A percentile compares a stretch with the other conserved stretches of the same genome.
phyloP scores from a whole-genome alignment of 2,329 filamentous ascomycete species.

The Elsinoe necatrix region DNA sequence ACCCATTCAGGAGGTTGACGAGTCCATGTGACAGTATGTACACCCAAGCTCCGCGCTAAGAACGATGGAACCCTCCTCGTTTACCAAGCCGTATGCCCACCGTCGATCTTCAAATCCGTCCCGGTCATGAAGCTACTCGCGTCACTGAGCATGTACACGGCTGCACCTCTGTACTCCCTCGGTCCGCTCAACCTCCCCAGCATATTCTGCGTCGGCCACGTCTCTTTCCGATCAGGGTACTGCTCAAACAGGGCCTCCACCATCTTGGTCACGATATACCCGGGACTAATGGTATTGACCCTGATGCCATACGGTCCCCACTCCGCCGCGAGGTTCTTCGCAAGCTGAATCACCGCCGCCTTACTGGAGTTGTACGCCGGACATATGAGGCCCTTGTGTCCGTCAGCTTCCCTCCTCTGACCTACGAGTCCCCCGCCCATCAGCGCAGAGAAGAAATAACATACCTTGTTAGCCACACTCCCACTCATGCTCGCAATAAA shows the following conservation, averaged over 20 bases:
- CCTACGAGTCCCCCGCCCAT: neutral
- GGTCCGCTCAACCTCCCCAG: constrained; percentile 42
- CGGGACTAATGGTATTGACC: constrained; percentile 72
- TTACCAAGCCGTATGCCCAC: constrained; percentile 48
- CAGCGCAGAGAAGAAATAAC: constrained; percentile 24
- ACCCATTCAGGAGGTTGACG: neutral
- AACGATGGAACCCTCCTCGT: neutral
- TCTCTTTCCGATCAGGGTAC: constrained; percentile 55
- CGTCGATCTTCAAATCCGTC: constrained; percentile 46
- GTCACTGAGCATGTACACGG: constrained; percentile 33
- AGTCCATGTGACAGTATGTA: neutral
- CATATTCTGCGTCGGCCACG: constrained; percentile 84
- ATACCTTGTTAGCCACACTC: constrained; percentile 54
- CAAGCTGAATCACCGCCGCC: constrained; percentile 63
- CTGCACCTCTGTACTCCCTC: constrained; percentile 32
- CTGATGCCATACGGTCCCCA: constrained; percentile 67
- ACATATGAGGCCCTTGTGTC: constrained; percentile 53
- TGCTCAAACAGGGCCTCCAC: constrained; percentile 69
- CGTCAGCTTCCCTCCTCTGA: constrained; percentile 17
- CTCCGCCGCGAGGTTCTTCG: constrained; percentile 61
- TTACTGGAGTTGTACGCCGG: constrained; percentile 70
- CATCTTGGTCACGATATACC: constrained; percentile 78
- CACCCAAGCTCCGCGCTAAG: constrained; percentile 3
- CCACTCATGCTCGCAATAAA: constrained; percentile 58
- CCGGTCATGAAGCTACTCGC: constrained; percentile 49